phyloP scores from a whole-genome alignment of 805 yeast species.

The Saturnispora diversa region DNA sequence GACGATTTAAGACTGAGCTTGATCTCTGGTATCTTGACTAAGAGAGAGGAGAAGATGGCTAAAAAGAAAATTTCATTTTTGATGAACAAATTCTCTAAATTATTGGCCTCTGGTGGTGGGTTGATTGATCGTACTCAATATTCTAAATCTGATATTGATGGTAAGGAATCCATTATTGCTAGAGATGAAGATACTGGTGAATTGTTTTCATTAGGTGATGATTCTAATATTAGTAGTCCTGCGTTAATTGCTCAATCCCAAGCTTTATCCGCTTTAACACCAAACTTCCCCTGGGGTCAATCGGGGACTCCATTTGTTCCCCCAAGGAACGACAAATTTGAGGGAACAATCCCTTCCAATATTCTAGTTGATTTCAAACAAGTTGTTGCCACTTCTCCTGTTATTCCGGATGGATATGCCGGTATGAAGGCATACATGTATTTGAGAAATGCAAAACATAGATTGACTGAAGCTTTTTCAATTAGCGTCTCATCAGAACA shows the following conservation, averaged over 20 bases:
- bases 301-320: slow-evolving; percentile 35
- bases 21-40: slow-evolving; percentile 42
- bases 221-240: slow-evolving; percentile 33
- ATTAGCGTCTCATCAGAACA: slow-evolving; percentile 54
- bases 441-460: slow-evolving; percentile 51
- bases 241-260: slow-evolving; percentile 60
- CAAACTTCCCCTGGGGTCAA: slow-evolving; percentile 52
- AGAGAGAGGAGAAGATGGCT: slow-evolving; percentile 41
- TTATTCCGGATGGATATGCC: slow-evolving; percentile 57
- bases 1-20: slow-evolving; percentile 53
- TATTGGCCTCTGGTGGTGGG: slow-evolving; percentile 39
- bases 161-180: slow-evolving; percentile 59
- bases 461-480: slow-evolving; percentile 74
- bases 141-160: slow-evolving; percentile 30
- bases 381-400: slow-evolving; percentile 49
- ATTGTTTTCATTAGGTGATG: slow-evolving; percentile 31
- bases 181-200: slow-evolving; percentile 56
- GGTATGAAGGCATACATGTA: slow-evolving; percentile 70
- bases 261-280: slow-evolving; percentile 60
- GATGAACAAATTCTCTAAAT: slow-evolving; percentile 53
- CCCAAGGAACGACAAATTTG: slow-evolving; percentile 38
- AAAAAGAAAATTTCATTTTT: slow-evolving; percentile 44
- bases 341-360: slow-evolving; percentile 50
- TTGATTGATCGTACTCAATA: slow-evolving; percentile 25
- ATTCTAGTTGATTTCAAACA: slow-evolving; percentile 71